Percentiles rank a stretch among this genome's conserved stretches.
phyloP scores from a whole-genome alignment of 1,284 basidiomycete species.

The Puccinia hordei region DNA sequence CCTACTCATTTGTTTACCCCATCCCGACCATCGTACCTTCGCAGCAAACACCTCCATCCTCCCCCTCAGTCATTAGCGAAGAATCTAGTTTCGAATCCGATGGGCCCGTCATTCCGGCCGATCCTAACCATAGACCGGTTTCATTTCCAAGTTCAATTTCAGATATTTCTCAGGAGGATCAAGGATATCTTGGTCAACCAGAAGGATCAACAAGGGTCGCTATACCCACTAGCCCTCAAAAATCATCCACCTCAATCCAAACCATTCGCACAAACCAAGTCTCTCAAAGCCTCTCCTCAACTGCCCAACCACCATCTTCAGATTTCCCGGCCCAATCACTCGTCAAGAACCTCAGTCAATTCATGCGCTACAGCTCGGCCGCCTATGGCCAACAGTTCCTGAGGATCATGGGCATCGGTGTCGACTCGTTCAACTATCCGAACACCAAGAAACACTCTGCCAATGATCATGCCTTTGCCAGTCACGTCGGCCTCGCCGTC shows the following conservation, averaged over 20 bases:
- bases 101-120: background rate
- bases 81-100: conserved; percentile 7
- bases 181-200: background rate
- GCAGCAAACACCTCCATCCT: background rate
- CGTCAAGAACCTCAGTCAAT: conserved; percentile 62
- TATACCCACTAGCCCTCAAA: background rate
- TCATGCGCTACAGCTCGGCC: conserved; percentile 62
- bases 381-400: conserved; percentile 62
- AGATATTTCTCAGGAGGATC: background rate
- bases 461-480: conserved; percentile 58
- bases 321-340: conserved; percentile 62
- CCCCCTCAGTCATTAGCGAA: conserved; percentile 5
- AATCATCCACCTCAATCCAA: conserved; percentile 18
- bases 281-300: conserved; percentile 9
- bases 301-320: conserved; percentile 6
- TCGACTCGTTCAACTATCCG: conserved; percentile 60
- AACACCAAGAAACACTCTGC: conserved; percentile 61
- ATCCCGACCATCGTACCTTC: background rate
- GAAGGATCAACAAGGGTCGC: background rate
- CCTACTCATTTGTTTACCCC: conserved; percentile 15
- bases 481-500: conserved; percentile 63
- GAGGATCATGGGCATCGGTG: conserved; percentile 62
- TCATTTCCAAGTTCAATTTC: background rate
- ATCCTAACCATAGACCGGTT: background rate
- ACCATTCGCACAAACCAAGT: conserved; percentile 9